Percentiles rank a stretch among this genome's conserved stretches.
Conservation (phyloP, 2,329 filamentous ascomycete genomes). For the Verticillium klebahnii region DNA sequence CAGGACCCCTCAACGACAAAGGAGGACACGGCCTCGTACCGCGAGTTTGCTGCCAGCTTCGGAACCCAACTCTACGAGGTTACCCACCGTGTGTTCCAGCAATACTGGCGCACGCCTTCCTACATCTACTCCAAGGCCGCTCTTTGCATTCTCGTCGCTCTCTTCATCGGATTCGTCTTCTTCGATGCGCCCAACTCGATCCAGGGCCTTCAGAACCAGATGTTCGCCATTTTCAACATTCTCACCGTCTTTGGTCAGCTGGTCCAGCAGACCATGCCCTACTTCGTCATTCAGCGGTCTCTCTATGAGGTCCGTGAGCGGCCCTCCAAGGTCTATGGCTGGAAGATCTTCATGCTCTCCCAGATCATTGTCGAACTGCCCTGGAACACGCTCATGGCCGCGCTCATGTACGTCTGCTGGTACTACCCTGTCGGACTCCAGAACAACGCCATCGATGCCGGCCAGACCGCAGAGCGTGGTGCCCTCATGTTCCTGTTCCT, state of each 20-base stretch:
- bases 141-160: constrained; percentile 58
- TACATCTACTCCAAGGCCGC: constrained; percentile 83
- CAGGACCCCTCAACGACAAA: constrained; percentile 17
- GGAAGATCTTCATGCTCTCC: constrained; percentile 79
- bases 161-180: constrained; percentile 83
- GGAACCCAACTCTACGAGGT: constrained; percentile 62
- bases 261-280: constrained; percentile 77
- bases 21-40: constrained; percentile 44
- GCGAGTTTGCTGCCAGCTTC: constrained; percentile 80
- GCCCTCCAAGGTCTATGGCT: constrained; percentile 78
- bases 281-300: constrained; percentile 76
- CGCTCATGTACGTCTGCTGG: constrained; percentile 75
- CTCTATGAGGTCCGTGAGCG: constrained; percentile 83
- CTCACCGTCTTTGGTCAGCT: constrained; percentile 77
- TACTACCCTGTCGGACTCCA: constrained; percentile 84
- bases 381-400: constrained; percentile 73
- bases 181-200: constrained; percentile 66
- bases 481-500: constrained; percentile 76
- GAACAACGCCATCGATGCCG: constrained; percentile 59
- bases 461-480: constrained; percentile 62
- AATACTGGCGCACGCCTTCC: constrained; percentile 85
- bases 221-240: constrained; percentile 83
- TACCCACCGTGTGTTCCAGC: constrained; percentile 72
- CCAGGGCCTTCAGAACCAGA: constrained; percentile 79
- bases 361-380: constrained; percentile 83